Evolutionary conservation across 176 grass and related monocot genomes (phyloP).

Genomic region (Eragrostis curvula): DNA sequence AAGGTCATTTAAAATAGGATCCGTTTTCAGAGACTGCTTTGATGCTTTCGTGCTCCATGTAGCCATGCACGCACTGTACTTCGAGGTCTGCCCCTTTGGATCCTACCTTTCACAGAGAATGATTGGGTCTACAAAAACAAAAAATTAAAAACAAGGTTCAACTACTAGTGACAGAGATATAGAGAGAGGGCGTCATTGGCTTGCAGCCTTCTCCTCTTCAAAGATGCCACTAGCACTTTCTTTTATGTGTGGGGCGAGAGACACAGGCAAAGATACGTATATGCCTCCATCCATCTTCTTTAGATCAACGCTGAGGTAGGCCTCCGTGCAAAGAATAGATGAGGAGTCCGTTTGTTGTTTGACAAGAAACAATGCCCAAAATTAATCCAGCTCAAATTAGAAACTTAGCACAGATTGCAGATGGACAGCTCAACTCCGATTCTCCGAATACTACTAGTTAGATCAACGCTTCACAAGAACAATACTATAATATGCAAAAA

Average conservation of each 20-base stretch:
- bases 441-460: no score
- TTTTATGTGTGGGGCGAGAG: conserved; percentile 8
- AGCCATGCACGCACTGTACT: conserved; percentile 46
- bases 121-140: conserved; percentile 24
- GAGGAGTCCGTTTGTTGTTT: no score
- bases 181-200: background rate
- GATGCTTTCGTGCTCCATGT: conserved; percentile 32
- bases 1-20: conserved; percentile 38
- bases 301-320: conserved; percentile 13
- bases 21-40: background rate
- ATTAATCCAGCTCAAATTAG: no score
- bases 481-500: no score
- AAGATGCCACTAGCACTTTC: conserved; percentile 26
- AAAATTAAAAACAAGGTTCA: background rate
- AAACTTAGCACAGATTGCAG: background rate
- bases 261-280: conserved; percentile 3
- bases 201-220: conserved; percentile 27
- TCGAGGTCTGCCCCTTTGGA: conserved; percentile 20
- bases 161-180: background rate
- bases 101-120: conserved; percentile 31
- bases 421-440: background rate
- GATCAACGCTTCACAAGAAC: no score
- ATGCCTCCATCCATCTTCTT: background rate
- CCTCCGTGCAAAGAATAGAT: background rate
- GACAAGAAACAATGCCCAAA: no score